Evolutionary conservation across 2,329 filamentous ascomycete species (phyloP), one percentile per base, ranked within the genome.

Genomic region (Lanzia echinophila): DNA sequence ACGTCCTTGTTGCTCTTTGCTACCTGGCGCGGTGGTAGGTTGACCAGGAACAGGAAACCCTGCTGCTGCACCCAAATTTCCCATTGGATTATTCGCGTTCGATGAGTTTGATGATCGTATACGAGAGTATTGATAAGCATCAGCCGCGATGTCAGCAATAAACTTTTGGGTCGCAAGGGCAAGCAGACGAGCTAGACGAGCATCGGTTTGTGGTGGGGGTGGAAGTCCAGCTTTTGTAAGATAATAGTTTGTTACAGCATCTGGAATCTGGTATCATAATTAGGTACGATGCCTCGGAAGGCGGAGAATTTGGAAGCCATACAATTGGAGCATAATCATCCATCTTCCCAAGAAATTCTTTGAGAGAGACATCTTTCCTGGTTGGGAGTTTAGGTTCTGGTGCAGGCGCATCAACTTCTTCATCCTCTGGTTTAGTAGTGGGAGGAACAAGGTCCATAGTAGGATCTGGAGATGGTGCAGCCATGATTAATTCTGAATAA

Each of bases 121-220:
- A 50, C 92, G 89, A 57, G 87, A 90, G 77, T 96, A 97, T 72
- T 99, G 94, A 71, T 99, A 99, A 2, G 94, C 90, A 70, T 99
- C 94, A 54, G 94, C 91, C 1, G 94, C 94, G 61, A 99, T 90
- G 70, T 99, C 94, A 56, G 94, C 91, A 65, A 99, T 88, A 77
- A 99, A 99, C 70, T 99, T 99, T 69, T 99, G 94, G 0, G 94
- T 96, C n/a, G 94, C 94, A 8, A 99, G 87, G 2, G 94, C 92
- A 42, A 99, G 86, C 3, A 99, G 86, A 46, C 92, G 90, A 20
- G 92, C 90, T 28, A 99, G 87, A 55, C 91, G 89, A 19, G 86
- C 86, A 65, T 96, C 90, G 50, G 90, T 95, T 64, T 94, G 87
- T 0, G 90, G 91, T 39, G 92, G 90, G 1, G 92, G 92, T 33